These are phyloP conservation scores for Chlamydomonas reinhardtii DNA, from an alignment of 163 green algal species.

Conservation along the genomic window DNA sequence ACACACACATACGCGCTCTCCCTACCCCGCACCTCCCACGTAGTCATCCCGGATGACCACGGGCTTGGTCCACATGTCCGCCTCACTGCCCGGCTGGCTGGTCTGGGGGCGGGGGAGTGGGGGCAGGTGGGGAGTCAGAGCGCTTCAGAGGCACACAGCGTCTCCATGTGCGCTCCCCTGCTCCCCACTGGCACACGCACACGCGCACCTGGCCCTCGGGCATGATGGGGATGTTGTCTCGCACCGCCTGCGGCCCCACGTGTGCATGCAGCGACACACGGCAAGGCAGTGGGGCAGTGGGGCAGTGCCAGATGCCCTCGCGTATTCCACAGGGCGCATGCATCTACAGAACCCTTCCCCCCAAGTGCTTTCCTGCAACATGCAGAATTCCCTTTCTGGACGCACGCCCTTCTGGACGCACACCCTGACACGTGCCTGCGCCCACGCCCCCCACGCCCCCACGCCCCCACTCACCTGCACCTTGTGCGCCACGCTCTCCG, in stretches of 20 bases:
- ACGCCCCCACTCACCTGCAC: background rate
- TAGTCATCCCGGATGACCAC: slow-evolving; percentile 65
- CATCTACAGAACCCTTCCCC: no score
- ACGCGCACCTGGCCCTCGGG: slow-evolving; percentile 22
- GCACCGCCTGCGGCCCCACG: slow-evolving; percentile 8
- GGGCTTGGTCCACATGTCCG: slow-evolving; percentile 64
- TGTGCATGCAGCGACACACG: background rate
- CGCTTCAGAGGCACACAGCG: no score
- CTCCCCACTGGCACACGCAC: no score
- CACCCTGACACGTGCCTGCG: no score
- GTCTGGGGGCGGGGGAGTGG: slow-evolving; percentile 17
- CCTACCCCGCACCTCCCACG: background rate
- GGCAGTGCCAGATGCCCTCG: no score
- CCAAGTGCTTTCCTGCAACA: no score
- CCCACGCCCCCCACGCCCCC: no score
- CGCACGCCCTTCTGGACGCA: no score
- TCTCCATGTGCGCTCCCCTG: no score
- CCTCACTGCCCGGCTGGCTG: slow-evolving; percentile 67
- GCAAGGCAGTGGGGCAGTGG: background rate
- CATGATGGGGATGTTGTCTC: slow-evolving; percentile 27
- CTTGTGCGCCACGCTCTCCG: slow-evolving; percentile 2
- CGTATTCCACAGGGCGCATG: no score
- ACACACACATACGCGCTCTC: no score
- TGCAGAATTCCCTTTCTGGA: no score
- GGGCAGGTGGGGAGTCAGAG: background rate